Evolutionary conservation across 371 early-diverging fungal genomes (phyloP).

Genomic region (Entomophthora muscae): DNA sequence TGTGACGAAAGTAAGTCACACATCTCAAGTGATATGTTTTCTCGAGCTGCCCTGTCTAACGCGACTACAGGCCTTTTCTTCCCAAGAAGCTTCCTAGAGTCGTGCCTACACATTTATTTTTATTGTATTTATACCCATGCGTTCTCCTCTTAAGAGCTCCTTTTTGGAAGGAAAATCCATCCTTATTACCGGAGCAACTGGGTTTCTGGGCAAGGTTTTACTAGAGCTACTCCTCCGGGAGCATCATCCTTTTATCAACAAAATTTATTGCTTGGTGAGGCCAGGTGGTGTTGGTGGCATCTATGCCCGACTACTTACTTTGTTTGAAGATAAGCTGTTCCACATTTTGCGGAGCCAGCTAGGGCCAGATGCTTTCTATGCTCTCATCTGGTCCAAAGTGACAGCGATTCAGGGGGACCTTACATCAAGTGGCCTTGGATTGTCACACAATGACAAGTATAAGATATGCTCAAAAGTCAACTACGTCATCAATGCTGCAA

Average conservation of each 20-base stretch:
- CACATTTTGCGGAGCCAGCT: constrained; percentile 13
- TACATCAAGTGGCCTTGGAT: too few relatives aligned
- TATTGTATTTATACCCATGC: too few relatives aligned
- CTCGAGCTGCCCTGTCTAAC: too few relatives aligned
- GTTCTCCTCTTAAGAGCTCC: constrained; percentile 13
- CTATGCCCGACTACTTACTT: constrained; percentile 14
- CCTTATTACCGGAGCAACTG: constrained; percentile 37
- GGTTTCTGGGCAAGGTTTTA: constrained; percentile 38
- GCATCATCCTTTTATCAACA: not conserved
- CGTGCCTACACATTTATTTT: too few relatives aligned
- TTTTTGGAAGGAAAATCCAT: constrained; percentile 18
- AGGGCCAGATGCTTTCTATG: constrained; percentile 12
- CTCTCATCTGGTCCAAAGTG: constrained; percentile 16
- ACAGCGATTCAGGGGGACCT: too few relatives aligned
- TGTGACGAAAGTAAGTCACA: too few relatives aligned
- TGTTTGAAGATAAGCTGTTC: constrained; percentile 15
- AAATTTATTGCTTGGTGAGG: constrained; percentile 15
- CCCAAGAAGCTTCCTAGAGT: too few relatives aligned
- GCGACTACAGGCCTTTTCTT: too few relatives aligned
- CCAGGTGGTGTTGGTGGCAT: constrained; percentile 13
- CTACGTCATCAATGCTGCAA: too few relatives aligned
- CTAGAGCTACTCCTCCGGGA: constrained; percentile 28
- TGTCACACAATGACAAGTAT: too few relatives aligned
- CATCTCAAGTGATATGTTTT: too few relatives aligned
- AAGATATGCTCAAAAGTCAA: too few relatives aligned